A percentile compares a stretch with the other conserved stretches of the same genome.
Conservation (phyloP, 2,329 filamentous ascomycete genomes). For the Rhytidhysteron rufulum region DNA sequence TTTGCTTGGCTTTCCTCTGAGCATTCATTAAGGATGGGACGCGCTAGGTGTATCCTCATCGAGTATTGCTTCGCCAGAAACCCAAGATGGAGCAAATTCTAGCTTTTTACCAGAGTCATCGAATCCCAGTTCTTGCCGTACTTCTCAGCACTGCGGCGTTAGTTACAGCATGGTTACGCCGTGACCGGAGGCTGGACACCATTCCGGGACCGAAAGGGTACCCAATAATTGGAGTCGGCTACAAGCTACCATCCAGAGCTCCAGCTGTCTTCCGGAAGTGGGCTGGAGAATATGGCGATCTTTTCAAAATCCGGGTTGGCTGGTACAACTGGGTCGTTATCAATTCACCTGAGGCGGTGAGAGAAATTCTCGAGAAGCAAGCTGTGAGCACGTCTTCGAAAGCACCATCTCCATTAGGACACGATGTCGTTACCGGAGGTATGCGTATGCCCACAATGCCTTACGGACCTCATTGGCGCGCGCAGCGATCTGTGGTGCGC, state of each 20-base stretch:
- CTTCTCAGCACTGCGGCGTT: background rate
- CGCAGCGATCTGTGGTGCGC: slow-evolving; percentile 36
- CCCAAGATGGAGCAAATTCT: too few relatives aligned
- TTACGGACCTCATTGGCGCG: slow-evolving; percentile 41
- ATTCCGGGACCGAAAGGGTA: background rate
- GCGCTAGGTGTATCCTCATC: too few relatives aligned
- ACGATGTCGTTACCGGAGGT: slow-evolving; percentile 38
- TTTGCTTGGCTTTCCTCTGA: too few relatives aligned
- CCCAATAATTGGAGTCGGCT: background rate
- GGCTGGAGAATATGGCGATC: slow-evolving; percentile 43
- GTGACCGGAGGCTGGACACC: background rate
- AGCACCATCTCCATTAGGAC: slow-evolving; percentile 36
- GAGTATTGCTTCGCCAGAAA: too few relatives aligned
- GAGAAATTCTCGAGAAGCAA: slow-evolving; percentile 44
- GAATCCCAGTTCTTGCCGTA: background rate
- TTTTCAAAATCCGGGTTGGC: slow-evolving; percentile 43
- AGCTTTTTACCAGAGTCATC: background rate
- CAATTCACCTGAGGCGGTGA: slow-evolving; percentile 42
- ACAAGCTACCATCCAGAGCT: background rate
- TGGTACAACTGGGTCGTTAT: slow-evolving; percentile 46
- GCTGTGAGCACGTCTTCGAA: slow-evolving; percentile 34
- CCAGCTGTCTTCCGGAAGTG: slow-evolving; percentile 22
- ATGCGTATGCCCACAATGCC: slow-evolving; percentile 40
- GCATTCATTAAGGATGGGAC: too few relatives aligned
- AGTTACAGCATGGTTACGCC: background rate